Base-by-base conservation (phyloP, 495 filamentous ascomycete genomes). In the Penicillium paradoxum region DNA sequence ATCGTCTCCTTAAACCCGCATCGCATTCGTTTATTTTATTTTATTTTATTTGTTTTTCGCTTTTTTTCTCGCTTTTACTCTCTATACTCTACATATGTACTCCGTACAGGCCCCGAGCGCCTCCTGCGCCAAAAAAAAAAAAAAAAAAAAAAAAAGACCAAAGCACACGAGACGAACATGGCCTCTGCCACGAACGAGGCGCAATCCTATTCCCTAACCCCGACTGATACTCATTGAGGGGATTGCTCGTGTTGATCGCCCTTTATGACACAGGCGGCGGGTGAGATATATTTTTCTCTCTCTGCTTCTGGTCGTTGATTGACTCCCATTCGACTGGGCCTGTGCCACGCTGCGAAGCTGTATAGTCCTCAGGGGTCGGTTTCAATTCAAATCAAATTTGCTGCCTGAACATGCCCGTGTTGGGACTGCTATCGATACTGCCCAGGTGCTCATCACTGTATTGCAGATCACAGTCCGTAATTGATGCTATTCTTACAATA, bases 211-310 rank as follows among this genome's bases (percentile, higher is more conserved):
- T 41, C 38, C n/a, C 41, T 17, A 37, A 24, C 19, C 15, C 4
- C n/a, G 50, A 51, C 30, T 13, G 13, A 25, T 60, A 45, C 32
- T 36, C 4, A 40, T 41, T 34, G 18, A 36, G 49, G 29, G 2
- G 34, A 25, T 38, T 39, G 19, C 30, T 46, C 40, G 47, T 42
- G 43, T 39, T 50, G 42, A 51, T 44, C 55, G 34, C 25, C 43
- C 54, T 17, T 17, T 33, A 58, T 62, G 48, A 62, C 56, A 56
- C 54, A 59, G 55, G 41, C 55, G 51, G 54, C 44, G 51, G 49
- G 46, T 9, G 33, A n/a, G 4, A 0, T n/a, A n/a, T n/a, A n/a
- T n/a, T n/a, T 9, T 29, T 41, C 24, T 7, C 24, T 53, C 19
- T 51, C 33, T n/a, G 19, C 37, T 27, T 47, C 18, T 41, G 13